Evolutionary conservation across 768 basidiomycete genomes (phyloP), one percentile per base, ranked within the genome.

Genomic region (Pleurotus pulmonarius): DNA sequence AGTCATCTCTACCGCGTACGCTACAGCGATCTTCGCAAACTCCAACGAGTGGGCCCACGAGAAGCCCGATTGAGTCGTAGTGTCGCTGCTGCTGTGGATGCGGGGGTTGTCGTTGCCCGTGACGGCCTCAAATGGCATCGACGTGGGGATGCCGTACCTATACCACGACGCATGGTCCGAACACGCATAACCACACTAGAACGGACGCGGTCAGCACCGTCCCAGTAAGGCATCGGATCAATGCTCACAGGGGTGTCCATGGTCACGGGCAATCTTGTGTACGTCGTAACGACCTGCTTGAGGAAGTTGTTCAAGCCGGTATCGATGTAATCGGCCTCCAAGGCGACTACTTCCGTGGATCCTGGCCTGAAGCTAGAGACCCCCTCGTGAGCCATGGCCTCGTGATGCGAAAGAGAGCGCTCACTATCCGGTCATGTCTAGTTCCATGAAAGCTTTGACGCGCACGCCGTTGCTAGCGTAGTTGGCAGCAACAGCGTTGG

Each of bases 151-250:
- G 49, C 87, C 86, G 24, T 81, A 81, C 66, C 79, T 79, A 44
- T 65, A 68, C 84, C 84, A 86, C 18, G 80, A 79, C 22, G 84
- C 85, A 60, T 87, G 87, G 63, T 88, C 86, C 34, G 82, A 83
- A 69, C 87, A 88, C 26, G 84, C 85, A 60, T 87, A 87, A 13
- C 82, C 85, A 64, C 84, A 86, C 66, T 80, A 29, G 46, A 12
- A 39, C 7, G 12, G 29, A n/a, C n/a, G 15, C 46, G 44, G 49
- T 40, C 37, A 55, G 34, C 15, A 18, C n/a, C 34, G 8, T 29
- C 34, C 34, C 43, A 34, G 40, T 5, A 5, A 22, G 18, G 29
- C 26, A 16, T 20, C n/a, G 46, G 24, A 7, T 18, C 39, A 11
- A 12, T 49, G 48, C 62, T 39, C 55, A 71, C 69, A n/a, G 68